phyloP scores from a whole-genome alignment of 2,329 filamentous ascomycete species.

The Aspergillus fumigatiaffinis region DNA sequence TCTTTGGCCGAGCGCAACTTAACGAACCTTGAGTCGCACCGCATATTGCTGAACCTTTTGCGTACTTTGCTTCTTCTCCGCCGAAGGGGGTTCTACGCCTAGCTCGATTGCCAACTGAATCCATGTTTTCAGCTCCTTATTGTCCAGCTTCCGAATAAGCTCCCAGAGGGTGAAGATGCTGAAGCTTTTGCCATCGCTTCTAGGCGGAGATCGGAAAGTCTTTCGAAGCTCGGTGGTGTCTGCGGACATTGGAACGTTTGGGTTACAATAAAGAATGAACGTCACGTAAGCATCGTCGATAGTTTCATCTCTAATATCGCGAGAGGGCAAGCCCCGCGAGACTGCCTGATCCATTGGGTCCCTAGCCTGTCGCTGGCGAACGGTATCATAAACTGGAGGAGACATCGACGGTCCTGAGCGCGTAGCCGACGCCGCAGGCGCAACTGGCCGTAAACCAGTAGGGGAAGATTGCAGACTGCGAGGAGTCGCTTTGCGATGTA shows the following conservation, averaged over 20 bases:
- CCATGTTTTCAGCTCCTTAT: slow-evolving; percentile 88
- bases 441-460: slow-evolving; percentile 25
- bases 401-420: slow-evolving; percentile 40
- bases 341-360: slow-evolving; percentile 42
- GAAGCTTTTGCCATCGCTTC: slow-evolving; percentile 83
- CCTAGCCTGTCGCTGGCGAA: slow-evolving; percentile 25
- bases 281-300: slow-evolving; percentile 78
- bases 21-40: slow-evolving; percentile 75
- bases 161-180: slow-evolving; percentile 72
- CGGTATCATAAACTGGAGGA: slow-evolving; percentile 33
- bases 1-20: not conserved
- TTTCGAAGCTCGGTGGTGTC: slow-evolving; percentile 70
- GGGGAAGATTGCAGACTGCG: slow-evolving; percentile 39
- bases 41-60: slow-evolving; percentile 96
- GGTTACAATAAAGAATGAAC: slow-evolving; percentile 91
- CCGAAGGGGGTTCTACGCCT: slow-evolving; percentile 81
- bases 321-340: slow-evolving; percentile 58
- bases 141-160: slow-evolving; percentile 72
- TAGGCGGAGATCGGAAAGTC: slow-evolving; percentile 74
- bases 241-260: slow-evolving; percentile 64
- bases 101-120: slow-evolving; percentile 79
- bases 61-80: slow-evolving; percentile 78
- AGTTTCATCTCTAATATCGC: slow-evolving; percentile 62
- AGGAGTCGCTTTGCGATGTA: slow-evolving; percentile 36
- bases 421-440: slow-evolving; percentile 22